Evolutionary conservation across 352 stramenopile species (phyloP).

Genomic region (Globisporangium nunn): DNA sequence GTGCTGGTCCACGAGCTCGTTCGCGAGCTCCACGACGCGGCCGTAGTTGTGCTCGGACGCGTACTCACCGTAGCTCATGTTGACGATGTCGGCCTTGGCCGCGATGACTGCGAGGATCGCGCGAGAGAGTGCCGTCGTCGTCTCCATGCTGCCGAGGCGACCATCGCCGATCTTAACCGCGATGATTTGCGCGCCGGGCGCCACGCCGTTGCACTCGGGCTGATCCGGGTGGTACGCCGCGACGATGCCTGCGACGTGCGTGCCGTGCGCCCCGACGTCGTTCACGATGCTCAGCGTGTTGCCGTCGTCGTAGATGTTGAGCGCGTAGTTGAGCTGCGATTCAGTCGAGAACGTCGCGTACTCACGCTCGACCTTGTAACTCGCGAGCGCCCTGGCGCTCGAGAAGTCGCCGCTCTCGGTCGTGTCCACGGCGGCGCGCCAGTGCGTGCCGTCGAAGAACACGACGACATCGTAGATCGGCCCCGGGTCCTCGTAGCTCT

Average conservation of each 20-base stretch:
- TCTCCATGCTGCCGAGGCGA: conserved; percentile 93
- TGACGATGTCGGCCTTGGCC: conserved; percentile 90
- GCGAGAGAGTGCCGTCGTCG: conserved; percentile 78
- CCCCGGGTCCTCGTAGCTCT: conserved; percentile 85
- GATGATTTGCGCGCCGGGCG: conserved; percentile 90
- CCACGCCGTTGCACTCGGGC: conserved; percentile 89
- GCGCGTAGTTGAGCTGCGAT: conserved; percentile 91
- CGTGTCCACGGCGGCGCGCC: conserved; percentile 84
- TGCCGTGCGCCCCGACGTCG: conserved; percentile 92
- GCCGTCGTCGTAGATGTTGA: conserved; percentile 94
- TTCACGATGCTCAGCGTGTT: conserved; percentile 90
- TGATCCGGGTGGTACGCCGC: conserved; percentile 86
- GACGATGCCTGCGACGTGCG: conserved; percentile 94
- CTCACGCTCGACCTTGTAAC: conserved; percentile 70
- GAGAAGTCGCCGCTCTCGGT: conserved; percentile 82
- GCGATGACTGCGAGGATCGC: conserved; percentile 88
- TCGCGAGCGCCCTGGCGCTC: conserved; percentile 48
- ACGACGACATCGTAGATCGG: conserved; percentile 92
- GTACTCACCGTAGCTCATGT: conserved; percentile 96
- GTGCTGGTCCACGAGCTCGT: conserved; percentile 89
- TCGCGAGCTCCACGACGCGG: conserved; percentile 84
- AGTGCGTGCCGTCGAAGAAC: conserved; percentile 77
- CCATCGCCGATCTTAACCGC: conserved; percentile 95
- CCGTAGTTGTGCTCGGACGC: conserved; percentile 82
- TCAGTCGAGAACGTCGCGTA: conserved; percentile 87